Evolutionary conservation across 2,329 filamentous ascomycete species (phyloP).

Genomic region (Sporothrix phasma): DNA sequence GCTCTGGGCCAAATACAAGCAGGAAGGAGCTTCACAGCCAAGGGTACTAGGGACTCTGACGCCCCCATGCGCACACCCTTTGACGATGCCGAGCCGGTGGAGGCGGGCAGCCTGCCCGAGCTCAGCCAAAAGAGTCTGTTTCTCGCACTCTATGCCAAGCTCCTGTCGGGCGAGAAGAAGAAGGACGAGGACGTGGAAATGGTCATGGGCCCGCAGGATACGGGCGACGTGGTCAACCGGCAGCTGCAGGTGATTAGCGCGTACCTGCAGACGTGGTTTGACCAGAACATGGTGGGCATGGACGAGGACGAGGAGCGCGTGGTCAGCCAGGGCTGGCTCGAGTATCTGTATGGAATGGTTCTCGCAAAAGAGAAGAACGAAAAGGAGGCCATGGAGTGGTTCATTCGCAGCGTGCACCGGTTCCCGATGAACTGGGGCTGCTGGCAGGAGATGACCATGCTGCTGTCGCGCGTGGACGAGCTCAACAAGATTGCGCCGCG

Average conservation of each 20-base stretch:
- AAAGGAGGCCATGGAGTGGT: conserved; percentile 69
- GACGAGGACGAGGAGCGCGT: conserved; percentile 48
- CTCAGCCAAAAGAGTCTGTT: conserved; percentile 90
- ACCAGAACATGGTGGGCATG: conserved; percentile 39
- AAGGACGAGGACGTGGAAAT: conserved; percentile 96
- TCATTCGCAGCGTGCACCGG: conserved; percentile 78
- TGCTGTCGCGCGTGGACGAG: conserved; percentile 76
- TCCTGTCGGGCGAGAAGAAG: conserved; percentile 86
- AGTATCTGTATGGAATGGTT: conserved; percentile 86
- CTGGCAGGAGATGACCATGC: conserved; percentile 81
- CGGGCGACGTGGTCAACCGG: conserved; percentile 74
- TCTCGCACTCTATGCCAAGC: conserved; percentile 83
- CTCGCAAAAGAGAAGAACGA: conserved; percentile 87
- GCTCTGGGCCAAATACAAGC: no score
- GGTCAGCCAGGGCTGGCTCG: conserved; percentile 81
- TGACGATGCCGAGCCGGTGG: conserved; percentile 14
- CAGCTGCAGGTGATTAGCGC: conserved; percentile 68
- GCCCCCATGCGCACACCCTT: background rate
- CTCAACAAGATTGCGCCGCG: conserved; percentile 60
- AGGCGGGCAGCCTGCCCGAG: conserved; percentile 33
- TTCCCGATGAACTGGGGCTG: conserved; percentile 97
- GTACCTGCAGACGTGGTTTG: conserved; percentile 73
- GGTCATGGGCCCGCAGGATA: conserved; percentile 87
- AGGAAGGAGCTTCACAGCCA: background rate
- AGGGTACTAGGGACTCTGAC: background rate